A percentile compares a stretch with the other conserved stretches of the same genome.
Conservation (phyloP, 2,329 filamentous ascomycete genomes). For the Aspergillus fischeri region DNA sequence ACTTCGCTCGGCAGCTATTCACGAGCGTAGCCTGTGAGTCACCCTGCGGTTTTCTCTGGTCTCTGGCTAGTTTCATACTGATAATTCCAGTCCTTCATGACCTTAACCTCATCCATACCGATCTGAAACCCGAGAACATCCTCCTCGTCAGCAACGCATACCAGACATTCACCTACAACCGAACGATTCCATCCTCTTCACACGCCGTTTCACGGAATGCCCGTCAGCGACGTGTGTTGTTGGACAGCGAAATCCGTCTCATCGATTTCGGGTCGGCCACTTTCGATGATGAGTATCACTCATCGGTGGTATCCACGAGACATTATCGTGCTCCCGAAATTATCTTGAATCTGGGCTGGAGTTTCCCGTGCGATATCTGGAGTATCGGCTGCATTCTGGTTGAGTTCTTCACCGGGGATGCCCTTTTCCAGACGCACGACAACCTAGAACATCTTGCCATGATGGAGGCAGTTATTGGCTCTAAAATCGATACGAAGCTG, state of each 20-base stretch:
- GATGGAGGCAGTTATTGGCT: slow-evolving; percentile 62
- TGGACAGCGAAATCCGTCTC: slow-evolving; percentile 63
- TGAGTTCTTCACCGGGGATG: slow-evolving; percentile 65
- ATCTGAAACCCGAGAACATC: slow-evolving; percentile 66
- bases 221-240: slow-evolving; percentile 58
- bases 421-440: slow-evolving; percentile 65
- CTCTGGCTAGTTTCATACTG: slow-evolving; percentile 20
- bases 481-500: slow-evolving; percentile 52
- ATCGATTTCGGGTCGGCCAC: slow-evolving; percentile 67
- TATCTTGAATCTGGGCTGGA: slow-evolving; percentile 64
- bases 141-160: slow-evolving; percentile 61
- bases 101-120: slow-evolving; percentile 92
- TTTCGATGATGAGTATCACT: slow-evolving; percentile 66
- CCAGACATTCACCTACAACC: slow-evolving; percentile 66
- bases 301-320: slow-evolving; percentile 62
- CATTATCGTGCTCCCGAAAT: slow-evolving; percentile 66
- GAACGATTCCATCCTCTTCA: slow-evolving; percentile 62
- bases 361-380: slow-evolving; percentile 66
- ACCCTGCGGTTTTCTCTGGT: neutral
- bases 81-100: slow-evolving; percentile 75
- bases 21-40: slow-evolving; percentile 95
- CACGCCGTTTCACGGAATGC: slow-evolving; percentile 54
- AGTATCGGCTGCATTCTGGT: slow-evolving; percentile 66
- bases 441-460: slow-evolving; percentile 65
- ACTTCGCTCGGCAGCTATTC: slow-evolving; percentile 89